phyloP scores from a whole-genome alignment of 768 basidiomycete genomes.

The Podaxis sp. region DNA sequence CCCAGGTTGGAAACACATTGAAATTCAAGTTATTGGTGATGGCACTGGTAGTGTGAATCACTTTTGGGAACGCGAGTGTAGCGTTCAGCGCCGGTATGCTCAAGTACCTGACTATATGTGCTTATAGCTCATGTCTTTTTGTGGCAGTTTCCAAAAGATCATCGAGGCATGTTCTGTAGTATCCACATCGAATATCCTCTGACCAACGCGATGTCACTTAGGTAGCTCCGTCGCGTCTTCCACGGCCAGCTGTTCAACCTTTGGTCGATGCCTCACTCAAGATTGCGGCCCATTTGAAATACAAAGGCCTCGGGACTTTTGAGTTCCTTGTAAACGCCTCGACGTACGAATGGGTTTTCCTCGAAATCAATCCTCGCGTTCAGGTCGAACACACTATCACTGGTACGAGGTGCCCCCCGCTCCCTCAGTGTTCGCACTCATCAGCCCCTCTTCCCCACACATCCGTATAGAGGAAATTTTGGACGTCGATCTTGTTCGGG shows the following conservation, averaged over 20 bases:
- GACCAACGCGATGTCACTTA: slow-evolving; percentile 5
- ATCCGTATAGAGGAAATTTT: slow-evolving; percentile 71
- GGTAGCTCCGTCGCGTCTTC: slow-evolving; percentile 73
- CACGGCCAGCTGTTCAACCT: slow-evolving; percentile 61
- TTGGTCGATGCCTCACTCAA: slow-evolving; percentile 75
- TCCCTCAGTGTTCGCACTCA: not conserved
- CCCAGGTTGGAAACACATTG: slow-evolving; percentile 74
- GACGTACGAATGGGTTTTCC: slow-evolving; percentile 77
- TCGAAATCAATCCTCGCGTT: slow-evolving; percentile 89
- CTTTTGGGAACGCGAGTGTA: slow-evolving; percentile 89
- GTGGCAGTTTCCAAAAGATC: slow-evolving; percentile 65
- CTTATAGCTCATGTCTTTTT: not conserved
- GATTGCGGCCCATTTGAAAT: slow-evolving; percentile 69
- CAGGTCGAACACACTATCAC: slow-evolving; percentile 94
- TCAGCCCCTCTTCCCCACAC: not conserved
- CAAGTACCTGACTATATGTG: not conserved
- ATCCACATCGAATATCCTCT: no score
- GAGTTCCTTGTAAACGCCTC: slow-evolving; percentile 81
- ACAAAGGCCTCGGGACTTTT: slow-evolving; percentile 84
- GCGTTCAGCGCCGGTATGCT: slow-evolving; percentile 74
- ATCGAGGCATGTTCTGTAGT: slow-evolving; percentile 53
- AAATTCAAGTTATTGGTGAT: slow-evolving; percentile 84
- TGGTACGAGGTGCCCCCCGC: slow-evolving; percentile 34
- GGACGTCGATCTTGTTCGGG: slow-evolving; percentile 84
- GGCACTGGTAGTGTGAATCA: slow-evolving; percentile 74